Conservation (phyloP, 2,329 filamentous ascomycete genomes). For the Incumbomyces lentus region DNA sequence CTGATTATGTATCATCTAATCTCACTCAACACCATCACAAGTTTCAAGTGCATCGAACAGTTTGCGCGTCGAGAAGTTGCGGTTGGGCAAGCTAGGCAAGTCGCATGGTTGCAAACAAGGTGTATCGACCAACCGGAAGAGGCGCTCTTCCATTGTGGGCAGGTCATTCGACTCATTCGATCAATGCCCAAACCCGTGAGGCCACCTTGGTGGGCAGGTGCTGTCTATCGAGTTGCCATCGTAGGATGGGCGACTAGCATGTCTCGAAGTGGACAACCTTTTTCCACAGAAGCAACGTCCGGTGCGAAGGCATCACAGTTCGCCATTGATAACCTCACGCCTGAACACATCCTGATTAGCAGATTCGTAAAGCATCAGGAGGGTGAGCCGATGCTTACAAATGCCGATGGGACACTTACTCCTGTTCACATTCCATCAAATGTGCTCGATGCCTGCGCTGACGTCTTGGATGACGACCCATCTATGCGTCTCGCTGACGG, state of each 20-base stretch:
- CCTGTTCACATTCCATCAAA: conserved; percentile 38
- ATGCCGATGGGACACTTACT: conserved; percentile 39
- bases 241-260: conserved; percentile 55
- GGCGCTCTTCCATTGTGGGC: conserved; percentile 57
- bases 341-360: conserved; percentile 42
- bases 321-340: conserved; percentile 40
- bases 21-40: conserved; percentile 57
- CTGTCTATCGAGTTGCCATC: conserved; percentile 56
- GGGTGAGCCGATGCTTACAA: conserved; percentile 43
- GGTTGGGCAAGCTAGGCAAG: conserved; percentile 45
- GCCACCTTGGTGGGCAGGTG: conserved; percentile 62
- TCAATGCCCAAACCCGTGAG: conserved; percentile 50
- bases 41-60: conserved; percentile 57
- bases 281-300: conserved; percentile 23
- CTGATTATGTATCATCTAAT: conserved; percentile 62
- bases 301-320: conserved; percentile 32
- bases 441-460: conserved; percentile 42
- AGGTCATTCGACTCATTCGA: conserved; percentile 52
- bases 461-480: conserved; percentile 43
- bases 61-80: conserved; percentile 53
- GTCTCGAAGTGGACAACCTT: conserved; percentile 35
- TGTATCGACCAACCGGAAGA: conserved; percentile 56
- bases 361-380: conserved; percentile 45
- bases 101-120: conserved; percentile 47
- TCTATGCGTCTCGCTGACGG: conserved; percentile 45